Evolutionary conservation across 1,284 basidiomycete genomes (phyloP).

Genomic region (Pisolithus thermaeus): DNA sequence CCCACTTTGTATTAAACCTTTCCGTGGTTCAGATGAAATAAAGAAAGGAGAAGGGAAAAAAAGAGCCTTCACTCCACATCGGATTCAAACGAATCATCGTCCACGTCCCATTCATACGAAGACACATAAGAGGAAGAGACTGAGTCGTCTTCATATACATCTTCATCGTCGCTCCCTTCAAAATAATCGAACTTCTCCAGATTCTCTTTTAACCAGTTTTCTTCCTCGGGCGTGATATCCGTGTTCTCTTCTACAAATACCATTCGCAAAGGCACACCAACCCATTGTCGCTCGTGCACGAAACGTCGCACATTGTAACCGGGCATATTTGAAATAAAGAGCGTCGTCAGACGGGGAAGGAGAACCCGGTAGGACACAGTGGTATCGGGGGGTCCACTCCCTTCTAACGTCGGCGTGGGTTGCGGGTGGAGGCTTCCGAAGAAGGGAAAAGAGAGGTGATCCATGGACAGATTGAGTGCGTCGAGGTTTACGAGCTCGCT

Average conservation of each 20-base stretch:
- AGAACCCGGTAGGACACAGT: conserved; percentile 4
- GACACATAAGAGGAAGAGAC: too few relatives aligned
- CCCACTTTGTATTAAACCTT: too few relatives aligned
- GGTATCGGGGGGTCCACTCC: too few relatives aligned
- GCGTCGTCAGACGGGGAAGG: conserved; percentile 33
- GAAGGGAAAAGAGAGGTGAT: conserved; percentile 30
- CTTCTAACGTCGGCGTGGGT: conserved; percentile 4
- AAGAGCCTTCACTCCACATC: too few relatives aligned
- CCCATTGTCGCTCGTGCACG: conserved; percentile 36
- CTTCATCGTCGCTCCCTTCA: conserved; percentile 40
- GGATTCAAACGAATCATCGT: too few relatives aligned
- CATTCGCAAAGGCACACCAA: conserved; percentile 38
- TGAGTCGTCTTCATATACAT: conserved; percentile 10
- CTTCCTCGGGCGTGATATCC: conserved; percentile 30
- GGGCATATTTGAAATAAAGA: conserved; percentile 40
- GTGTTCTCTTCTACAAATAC: conserved; percentile 42
- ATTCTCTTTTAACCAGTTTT: conserved; percentile 42
- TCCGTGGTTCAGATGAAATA: too few relatives aligned
- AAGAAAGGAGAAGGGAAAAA: too few relatives aligned
- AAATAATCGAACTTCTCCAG: conserved; percentile 45
- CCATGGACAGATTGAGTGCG: conserved; percentile 34
- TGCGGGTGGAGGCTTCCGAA: conserved; percentile 33
- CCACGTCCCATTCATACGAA: too few relatives aligned
- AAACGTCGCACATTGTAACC: conserved; percentile 38
- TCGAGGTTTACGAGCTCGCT: conserved; percentile 40